Percentiles rank a stretch among this genome's conserved stretches.
phyloP scores from a whole-genome alignment of 345 rosid species.

The Bruguiera gymnorhiza region DNA sequence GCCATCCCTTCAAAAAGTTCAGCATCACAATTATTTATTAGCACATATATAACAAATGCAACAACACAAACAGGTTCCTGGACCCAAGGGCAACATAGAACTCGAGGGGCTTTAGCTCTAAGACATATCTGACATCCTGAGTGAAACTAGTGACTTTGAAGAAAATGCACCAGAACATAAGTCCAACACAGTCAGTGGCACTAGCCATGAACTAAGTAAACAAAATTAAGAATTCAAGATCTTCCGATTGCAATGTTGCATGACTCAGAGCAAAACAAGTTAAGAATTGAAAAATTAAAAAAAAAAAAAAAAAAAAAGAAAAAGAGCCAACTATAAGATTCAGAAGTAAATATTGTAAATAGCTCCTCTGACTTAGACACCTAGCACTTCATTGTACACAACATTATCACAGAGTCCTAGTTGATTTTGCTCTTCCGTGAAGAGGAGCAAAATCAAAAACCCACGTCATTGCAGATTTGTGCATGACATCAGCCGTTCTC shows the following conservation, averaged over 20 bases:
- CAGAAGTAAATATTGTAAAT: neutral
- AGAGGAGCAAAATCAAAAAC: too few species aligned
- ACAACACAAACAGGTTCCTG: too few species aligned
- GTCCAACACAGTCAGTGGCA: slow-evolving; percentile 5
- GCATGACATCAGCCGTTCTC: neutral
- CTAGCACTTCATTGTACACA: slow-evolving; percentile 11
- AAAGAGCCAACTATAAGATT: neutral
- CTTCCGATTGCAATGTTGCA: neutral
- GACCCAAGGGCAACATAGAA: too few species aligned
- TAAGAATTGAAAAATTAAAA: neutral
- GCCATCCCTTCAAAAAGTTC: slow-evolving; percentile 52
- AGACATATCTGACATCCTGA: neutral
- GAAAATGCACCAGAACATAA: neutral
- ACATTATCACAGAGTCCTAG: slow-evolving; percentile 6
- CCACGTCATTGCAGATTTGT: neutral
- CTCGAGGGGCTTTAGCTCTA: too few species aligned
- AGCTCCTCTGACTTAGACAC: neutral
- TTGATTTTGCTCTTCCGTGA: too few species aligned
- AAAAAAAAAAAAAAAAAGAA: neutral
- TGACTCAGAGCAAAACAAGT: neutral
- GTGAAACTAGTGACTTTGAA: neutral
- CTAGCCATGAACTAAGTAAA: neutral
- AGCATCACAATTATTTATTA: slow-evolving; percentile 18
- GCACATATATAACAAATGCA: neutral
- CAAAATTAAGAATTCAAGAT: slow-evolving; percentile 7